A percentile compares a stretch with the other conserved stretches of the same genome.
These are phyloP conservation scores for Pterulicium gracile DNA, from an alignment of 1,284 basidiomycete species.

Conservation along the genomic window DNA sequence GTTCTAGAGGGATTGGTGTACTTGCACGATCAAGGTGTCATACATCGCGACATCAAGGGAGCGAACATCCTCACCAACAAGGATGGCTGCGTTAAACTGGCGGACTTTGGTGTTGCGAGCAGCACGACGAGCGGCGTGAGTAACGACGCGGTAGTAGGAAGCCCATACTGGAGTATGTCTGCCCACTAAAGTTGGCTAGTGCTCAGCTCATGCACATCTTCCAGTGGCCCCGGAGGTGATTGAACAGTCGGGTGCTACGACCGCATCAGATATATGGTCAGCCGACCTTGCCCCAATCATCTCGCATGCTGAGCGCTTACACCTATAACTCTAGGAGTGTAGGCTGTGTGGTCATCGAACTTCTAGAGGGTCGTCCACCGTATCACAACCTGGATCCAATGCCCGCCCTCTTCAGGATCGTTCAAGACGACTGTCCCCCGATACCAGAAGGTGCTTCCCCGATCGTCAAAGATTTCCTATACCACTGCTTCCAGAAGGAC, in stretches of 20 bases:
- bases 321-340: constrained; percentile 52
- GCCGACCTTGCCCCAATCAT: constrained; percentile 11
- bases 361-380: constrained; percentile 92
- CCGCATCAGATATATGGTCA: constrained; percentile 93
- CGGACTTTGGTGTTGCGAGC: constrained; percentile 87
- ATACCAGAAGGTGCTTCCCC: constrained; percentile 92
- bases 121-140: constrained; percentile 61
- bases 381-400: constrained; percentile 95
- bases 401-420: constrained; percentile 96
- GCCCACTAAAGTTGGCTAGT: constrained; percentile 10
- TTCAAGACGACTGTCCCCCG: constrained; percentile 94
- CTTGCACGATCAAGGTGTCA: constrained; percentile 95
- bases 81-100: constrained; percentile 92
- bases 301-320: constrained; percentile 9
- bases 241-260: constrained; percentile 93
- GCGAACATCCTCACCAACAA: constrained; percentile 98
- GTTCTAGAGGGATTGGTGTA: constrained; percentile 89
- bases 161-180: constrained; percentile 89
- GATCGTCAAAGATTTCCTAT: constrained; percentile 92
- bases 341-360: constrained; percentile 93
- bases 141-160: constrained; percentile 89
- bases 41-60: constrained; percentile 98
- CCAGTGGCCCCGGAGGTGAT: constrained; percentile 96
- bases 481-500: constrained; percentile 98
- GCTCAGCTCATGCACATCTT: not conserved